phyloP scores from a whole-genome alignment of 1,284 basidiomycete species.

The Stygiomarasmius scandens region DNA sequence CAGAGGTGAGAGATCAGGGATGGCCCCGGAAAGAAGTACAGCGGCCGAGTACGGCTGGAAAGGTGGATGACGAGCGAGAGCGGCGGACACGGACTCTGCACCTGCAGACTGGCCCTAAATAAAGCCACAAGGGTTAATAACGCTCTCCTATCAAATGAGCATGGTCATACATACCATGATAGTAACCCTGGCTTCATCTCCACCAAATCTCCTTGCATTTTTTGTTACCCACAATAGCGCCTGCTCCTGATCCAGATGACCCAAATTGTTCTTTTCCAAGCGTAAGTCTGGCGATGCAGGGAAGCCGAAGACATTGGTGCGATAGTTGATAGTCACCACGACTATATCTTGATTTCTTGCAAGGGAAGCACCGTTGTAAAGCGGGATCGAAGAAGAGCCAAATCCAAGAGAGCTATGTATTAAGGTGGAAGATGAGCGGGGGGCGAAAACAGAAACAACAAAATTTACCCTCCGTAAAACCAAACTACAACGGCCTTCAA shows the following conservation, averaged over 20 bases:
- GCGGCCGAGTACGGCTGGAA: too few species aligned
- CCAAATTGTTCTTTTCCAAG: conserved; percentile 13
- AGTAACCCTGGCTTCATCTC: too few species aligned
- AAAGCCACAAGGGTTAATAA: too few species aligned
- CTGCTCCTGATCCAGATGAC: too few species aligned
- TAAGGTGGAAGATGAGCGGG: background rate
- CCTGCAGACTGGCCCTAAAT: too few species aligned
- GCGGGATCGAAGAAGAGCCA: conserved; percentile 9
- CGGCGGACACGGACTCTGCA: too few species aligned
- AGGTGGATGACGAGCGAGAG: too few species aligned
- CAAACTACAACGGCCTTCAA: too few species aligned
- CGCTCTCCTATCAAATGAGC: too few species aligned
- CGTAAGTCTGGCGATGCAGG: conserved; percentile 15
- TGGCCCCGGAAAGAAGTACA: background rate
- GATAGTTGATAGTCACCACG: conserved; percentile 20
- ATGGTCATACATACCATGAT: too few species aligned
- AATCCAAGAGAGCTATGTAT: conserved; percentile 12
- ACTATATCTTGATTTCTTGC: conserved; percentile 12
- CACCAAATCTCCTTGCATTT: too few species aligned
- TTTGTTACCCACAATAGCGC: too few species aligned
- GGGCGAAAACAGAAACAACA: background rate
- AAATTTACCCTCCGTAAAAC: conserved; percentile 12
- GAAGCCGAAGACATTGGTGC: conserved; percentile 21
- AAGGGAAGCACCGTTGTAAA: conserved; percentile 16
- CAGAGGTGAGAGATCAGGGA: background rate